Conservation (phyloP, 768 basidiomycete species). For the Fibroporia radiculosa region DNA sequence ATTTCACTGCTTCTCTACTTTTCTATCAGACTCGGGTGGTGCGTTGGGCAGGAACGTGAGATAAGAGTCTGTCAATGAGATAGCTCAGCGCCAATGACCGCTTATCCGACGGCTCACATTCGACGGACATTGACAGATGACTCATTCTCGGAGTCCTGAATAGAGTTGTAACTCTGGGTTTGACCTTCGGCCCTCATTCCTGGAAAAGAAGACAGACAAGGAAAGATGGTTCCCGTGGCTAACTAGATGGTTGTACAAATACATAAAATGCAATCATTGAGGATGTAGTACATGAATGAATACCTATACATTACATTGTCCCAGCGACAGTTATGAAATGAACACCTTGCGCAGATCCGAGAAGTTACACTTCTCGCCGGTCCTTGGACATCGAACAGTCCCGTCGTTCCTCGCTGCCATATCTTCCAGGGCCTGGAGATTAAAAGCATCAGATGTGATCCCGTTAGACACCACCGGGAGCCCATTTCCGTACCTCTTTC, state of each 20-base stretch:
- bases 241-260: not conserved
- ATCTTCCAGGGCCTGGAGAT: conserved; percentile 68
- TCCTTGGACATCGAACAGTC: conserved; percentile 77
- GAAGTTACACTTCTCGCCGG: conserved; percentile 57
- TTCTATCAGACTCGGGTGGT: not conserved
- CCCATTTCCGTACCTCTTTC: conserved; percentile 55
- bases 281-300: not conserved
- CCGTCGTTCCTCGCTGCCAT: conserved; percentile 81
- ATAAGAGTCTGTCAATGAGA: not conserved
- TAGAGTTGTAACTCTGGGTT: too few species aligned
- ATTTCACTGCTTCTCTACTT: not conserved
- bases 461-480: not conserved
- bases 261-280: not conserved
- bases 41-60: not conserved
- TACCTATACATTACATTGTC: not conserved
- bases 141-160: too few species aligned
- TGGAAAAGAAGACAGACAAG: too few species aligned
- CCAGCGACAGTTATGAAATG: conserved; percentile 51
- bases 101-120: not conserved
- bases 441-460: not conserved
- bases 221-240: too few species aligned
- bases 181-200: too few species aligned
- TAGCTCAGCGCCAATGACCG: not conserved
- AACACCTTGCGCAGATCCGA: conserved; percentile 77
- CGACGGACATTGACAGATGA: too few species aligned